Percentiles rank a stretch among this genome's conserved stretches.
Conservation (phyloP, 2,329 filamentous ascomycete species). For the Fusarium metavorans region DNA sequence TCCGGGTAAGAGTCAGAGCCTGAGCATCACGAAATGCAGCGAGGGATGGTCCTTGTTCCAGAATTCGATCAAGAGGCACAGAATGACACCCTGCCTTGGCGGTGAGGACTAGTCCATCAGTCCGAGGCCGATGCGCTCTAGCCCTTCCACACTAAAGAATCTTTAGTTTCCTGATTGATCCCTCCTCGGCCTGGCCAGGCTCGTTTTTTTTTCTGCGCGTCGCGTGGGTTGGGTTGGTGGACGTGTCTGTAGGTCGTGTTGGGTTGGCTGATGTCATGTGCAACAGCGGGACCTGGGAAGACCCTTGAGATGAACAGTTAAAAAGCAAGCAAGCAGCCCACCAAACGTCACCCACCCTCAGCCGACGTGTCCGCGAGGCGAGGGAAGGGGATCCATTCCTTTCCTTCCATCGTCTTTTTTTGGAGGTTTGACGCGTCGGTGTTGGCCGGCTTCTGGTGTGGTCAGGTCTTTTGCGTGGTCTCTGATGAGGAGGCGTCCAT, state of each 20-base stretch:
- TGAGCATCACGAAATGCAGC: neutral
- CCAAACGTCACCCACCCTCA: conserved; percentile 19
- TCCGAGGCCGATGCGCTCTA: conserved; percentile 2
- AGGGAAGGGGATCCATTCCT: conserved; percentile 17
- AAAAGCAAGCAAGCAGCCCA: conserved; percentile 3
- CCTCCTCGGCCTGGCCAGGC: neutral
- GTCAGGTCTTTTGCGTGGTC: neutral
- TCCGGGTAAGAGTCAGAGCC: neutral
- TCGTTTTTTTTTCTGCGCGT: conserved; percentile 5
- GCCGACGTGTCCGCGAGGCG: conserved; percentile 12
- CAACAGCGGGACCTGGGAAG: conserved; percentile 8
- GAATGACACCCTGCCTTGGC: conserved; percentile 28
- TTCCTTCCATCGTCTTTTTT: conserved; percentile 10
- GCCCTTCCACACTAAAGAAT: conserved; percentile 6
- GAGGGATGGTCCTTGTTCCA: conserved; percentile 17
- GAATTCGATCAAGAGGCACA: conserved; percentile 29
- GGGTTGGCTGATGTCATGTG: conserved; percentile 38
- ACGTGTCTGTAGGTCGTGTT: neutral
- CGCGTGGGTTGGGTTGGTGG: conserved; percentile 16
- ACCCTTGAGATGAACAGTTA: conserved; percentile 15
- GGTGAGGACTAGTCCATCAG: conserved; percentile 25
- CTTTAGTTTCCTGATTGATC: neutral
- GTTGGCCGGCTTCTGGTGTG: neutral
- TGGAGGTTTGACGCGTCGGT: conserved; percentile 16
- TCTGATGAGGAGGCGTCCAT: neutral